Evolutionary conservation across 2,329 filamentous ascomycete species (phyloP), one percentile per base, ranked within the genome.

Genomic region (Ascosphaera apis): DNA sequence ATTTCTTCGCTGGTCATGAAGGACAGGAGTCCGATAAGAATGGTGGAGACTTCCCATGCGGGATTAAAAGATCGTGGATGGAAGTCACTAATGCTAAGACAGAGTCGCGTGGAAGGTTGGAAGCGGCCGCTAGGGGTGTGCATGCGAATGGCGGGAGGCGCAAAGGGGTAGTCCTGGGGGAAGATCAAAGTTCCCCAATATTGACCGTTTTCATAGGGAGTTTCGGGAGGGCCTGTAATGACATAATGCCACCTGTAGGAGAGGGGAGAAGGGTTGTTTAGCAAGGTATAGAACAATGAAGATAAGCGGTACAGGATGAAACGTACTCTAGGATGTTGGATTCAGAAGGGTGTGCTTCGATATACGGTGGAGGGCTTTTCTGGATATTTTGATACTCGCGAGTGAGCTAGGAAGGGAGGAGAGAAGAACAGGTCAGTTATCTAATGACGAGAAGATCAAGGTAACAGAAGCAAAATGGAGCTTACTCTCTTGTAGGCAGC

Each of bases 1-100:
- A 95, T 93, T 61, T 98, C 88, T 51, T 98, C 86, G 44, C 80
- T 82, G 2, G 86, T 95, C 88, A 98, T 98, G 58, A 98, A 98
- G 28, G 79, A 91, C 42, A 95, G 63, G 18, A 98, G 68, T 7
- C 88, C 88, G 37, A 91, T 91, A 12, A 98, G 63, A 43, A 98
- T 98, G 0, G 88, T 98, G 37, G 78, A 86, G 5, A 98, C 88
- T 51, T 92, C 86, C 88, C 88, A 98, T 1, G 88, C 84, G 2
- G 88, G 88, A 53, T 98, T 98, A 64, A 95, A 98, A 18, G 78
- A 86, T 55, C 91, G 91, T 3, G 88, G 88, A 53, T 98, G 88
- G 58, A 95, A 98, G 53, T 98, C 88, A 47, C 76, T 86, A 49
- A 98, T 98, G 51, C 80, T 91, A 34, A 98, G 75, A 50, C 88